Evolutionary conservation across 805 yeast genomes (phyloP).

Genomic region (Wickerhamomyces bovis): DNA sequence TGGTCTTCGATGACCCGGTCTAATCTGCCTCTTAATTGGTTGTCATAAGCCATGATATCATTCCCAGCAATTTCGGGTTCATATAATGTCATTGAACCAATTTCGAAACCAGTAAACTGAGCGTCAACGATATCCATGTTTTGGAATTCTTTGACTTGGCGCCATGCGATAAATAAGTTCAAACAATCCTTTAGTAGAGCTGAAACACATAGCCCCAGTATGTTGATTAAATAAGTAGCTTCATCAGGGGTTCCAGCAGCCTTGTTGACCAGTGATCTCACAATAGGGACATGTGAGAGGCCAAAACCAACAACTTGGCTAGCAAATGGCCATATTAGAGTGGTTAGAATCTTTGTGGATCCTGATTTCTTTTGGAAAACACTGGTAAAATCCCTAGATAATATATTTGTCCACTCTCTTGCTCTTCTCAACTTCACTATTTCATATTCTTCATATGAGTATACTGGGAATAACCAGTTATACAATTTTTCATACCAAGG

Average conservation of each 20-base stretch:
- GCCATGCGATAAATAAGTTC: conserved; percentile 29
- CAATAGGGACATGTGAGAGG: conserved; percentile 18
- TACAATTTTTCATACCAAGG: conserved; percentile 3
- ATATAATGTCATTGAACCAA: not conserved
- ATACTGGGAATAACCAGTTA: conserved; percentile 3
- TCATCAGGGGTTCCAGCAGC: conserved; percentile 32
- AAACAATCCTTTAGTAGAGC: conserved; percentile 27
- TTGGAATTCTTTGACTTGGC: conserved; percentile 24
- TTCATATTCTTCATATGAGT: conserved; percentile 1
- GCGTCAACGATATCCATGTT: conserved; percentile 17
- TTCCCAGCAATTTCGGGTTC: not conserved
- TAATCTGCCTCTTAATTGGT: not conserved
- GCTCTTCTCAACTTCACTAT: conserved; percentile 7
- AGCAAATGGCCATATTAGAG: conserved; percentile 23
- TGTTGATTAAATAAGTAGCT: conserved; percentile 26
- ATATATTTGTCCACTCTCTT: conserved; percentile 25
- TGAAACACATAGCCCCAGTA: conserved; percentile 29
- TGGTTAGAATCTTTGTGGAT: conserved; percentile 14
- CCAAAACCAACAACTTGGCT: conserved; percentile 24
- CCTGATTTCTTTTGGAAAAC: conserved; percentile 18
- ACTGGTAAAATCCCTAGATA: conserved; percentile 25
- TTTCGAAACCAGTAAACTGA: conserved; percentile 6
- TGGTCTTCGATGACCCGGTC: not conserved
- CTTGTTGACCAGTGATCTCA: conserved; percentile 18
- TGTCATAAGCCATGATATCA: not conserved